Evolutionary conservation across 352 stramenopile species (phyloP), one percentile per base, ranked within the genome.

Genomic region (Phytopythium delawarense): DNA sequence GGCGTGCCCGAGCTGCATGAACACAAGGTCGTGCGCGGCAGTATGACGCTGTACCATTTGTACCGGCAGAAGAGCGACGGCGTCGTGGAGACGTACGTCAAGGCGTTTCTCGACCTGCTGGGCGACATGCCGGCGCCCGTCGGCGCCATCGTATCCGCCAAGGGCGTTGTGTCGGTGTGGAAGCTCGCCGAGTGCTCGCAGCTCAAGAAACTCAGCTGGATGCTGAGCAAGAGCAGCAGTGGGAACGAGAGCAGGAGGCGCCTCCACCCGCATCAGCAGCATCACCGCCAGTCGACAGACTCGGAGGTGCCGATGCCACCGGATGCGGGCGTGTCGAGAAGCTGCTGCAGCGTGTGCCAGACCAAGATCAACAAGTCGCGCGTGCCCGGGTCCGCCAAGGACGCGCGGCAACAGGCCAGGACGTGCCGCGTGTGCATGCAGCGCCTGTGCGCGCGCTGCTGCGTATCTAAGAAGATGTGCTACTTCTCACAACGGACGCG

Each of bases 21-120:
- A 23, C 50, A 75, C 64, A 78, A 71, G 69, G 61, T 83, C 59
- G 71, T 82, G 44, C 74, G 79, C 20, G 76, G 74, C 35, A 75
- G 84, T 56, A 77, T 88, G 48, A 80, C 75, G 4, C 53, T 86
- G 4, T 84, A 62, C 50, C 69, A 73, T 51, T 59, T 88, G n/a
- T 88, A 78, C 60, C 73, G 71, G 0, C 79, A 88, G 42, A 64
- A 69, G 65, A 62, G 55, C 46, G 39, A 71, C 15, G 58, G 61
- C 34, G 63, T 77, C n/a, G 65, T 86, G 12, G 67, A 78, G 50
- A 76, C 65, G 32, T 76, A 72, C 49, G 65, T 75, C 13, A 78
- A 74, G 60, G 73, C 60, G 7, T 78, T 72, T 49, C 56, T 78
- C 30, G 70, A 81, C 16, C 34, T 76, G 3, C 74, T 70, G 44